Evolutionary conservation across 176 grass and related monocot species (phyloP).

Genomic region (Zizania latifolia): DNA sequence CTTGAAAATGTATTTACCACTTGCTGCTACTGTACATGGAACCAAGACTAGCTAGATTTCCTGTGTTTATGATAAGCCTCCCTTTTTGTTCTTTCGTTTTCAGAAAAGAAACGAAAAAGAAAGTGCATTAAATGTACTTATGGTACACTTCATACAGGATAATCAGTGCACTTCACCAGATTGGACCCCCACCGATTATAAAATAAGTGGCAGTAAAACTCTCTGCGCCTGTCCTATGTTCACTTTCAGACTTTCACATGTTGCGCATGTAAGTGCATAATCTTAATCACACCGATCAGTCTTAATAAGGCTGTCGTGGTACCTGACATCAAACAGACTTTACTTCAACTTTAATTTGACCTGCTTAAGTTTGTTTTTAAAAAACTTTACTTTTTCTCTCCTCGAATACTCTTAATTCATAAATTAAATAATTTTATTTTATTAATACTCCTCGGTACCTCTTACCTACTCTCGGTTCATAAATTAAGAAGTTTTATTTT

Average conservation of each 20-base stretch:
- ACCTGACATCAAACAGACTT: too few relatives aligned
- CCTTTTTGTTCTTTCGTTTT: background rate
- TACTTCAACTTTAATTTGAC: too few relatives aligned
- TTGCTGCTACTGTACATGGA: too few relatives aligned
- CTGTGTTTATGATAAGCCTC: background rate
- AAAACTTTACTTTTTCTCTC: too few relatives aligned
- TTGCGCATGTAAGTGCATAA: conserved; percentile 8
- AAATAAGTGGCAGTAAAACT: conserved; percentile 1
- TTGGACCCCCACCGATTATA: background rate
- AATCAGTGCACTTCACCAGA: conserved; percentile 19
- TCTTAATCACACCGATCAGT: conserved; percentile 17
- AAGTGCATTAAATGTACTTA: background rate
- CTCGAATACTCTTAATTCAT: too few relatives aligned
- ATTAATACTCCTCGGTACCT: too few relatives aligned
- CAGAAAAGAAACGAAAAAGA: background rate
- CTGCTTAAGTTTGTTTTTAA: too few relatives aligned
- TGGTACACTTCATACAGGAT: background rate
- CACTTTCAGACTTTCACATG: conserved; percentile 35
- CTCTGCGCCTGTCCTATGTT: background rate
- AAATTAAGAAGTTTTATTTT: too few relatives aligned
- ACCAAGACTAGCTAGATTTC: background rate
- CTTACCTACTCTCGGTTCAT: too few relatives aligned
- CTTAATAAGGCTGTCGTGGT: conserved; percentile 11
- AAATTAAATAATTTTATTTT: too few relatives aligned
- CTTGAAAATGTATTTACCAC: too few relatives aligned